These are phyloP conservation scores for Cordyceps fumosorosea DNA, from an alignment of 2,329 filamentous ascomycete genomes.

Conservation along the genomic window DNA sequence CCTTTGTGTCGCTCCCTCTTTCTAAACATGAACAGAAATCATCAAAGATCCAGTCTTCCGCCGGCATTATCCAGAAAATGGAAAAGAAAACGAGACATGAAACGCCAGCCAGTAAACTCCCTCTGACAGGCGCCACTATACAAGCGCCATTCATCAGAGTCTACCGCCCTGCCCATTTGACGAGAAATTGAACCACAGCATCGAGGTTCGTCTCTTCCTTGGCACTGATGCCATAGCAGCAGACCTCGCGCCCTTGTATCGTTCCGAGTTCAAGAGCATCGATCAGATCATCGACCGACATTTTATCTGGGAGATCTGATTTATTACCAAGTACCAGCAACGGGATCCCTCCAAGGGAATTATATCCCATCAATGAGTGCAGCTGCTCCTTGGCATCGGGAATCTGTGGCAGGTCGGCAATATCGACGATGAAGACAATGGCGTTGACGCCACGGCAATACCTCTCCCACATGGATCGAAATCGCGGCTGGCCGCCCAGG, in stretches of 20 bases:
- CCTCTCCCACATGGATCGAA: conserved; percentile 98
- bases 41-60: conserved; percentile 1
- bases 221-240: conserved; percentile 96
- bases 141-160: neutral
- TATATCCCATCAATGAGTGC: conserved; percentile 79
- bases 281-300: conserved; percentile 92
- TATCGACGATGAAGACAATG: conserved; percentile 97
- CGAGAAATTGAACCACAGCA: conserved; percentile 92
- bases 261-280: conserved; percentile 84
- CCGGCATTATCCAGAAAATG: conserved; percentile 6
- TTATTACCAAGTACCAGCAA: conserved; percentile 95
- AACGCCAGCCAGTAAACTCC: neutral
- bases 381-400: conserved; percentile 87
- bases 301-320: conserved; percentile 84
- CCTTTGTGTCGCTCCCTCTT: conserved; percentile 11
- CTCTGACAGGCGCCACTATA: conserved; percentile 1
- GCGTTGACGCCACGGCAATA: conserved; percentile 97
- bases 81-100: neutral
- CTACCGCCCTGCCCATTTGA: conserved; percentile 74
- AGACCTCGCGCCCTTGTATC: conserved; percentile 88
- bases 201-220: conserved; percentile 99
- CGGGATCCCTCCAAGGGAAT: conserved; percentile 80
- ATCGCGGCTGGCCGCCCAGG: conserved; percentile 91
- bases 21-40: conserved; percentile 11
- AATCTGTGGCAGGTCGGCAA: conserved; percentile 74